These are phyloP conservation scores for Cyclanthera cordifolia DNA, from an alignment of 306 rosid genomes.

Conservation along the genomic window DNA sequence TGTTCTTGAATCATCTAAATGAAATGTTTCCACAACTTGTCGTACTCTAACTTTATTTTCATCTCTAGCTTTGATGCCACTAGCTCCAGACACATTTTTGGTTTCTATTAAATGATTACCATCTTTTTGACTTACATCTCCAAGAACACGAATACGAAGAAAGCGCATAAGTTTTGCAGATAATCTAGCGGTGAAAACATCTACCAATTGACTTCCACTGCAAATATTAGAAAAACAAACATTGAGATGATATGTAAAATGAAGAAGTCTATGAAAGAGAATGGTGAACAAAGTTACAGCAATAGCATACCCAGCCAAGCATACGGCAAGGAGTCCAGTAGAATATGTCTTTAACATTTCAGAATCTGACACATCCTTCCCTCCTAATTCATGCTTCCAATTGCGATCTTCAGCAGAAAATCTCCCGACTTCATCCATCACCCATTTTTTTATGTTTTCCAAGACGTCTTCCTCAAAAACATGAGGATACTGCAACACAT, in stretches of 20 bases:
- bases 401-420: constrained; percentile 40
- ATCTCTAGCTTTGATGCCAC: constrained; percentile 50
- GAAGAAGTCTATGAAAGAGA: constrained; percentile 7
- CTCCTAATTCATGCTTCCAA: constrained; percentile 37
- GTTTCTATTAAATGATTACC: constrained; percentile 41
- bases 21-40: constrained; percentile 57
- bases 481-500: constrained; percentile 72
- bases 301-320: constrained; percentile 54
- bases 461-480: constrained; percentile 74
- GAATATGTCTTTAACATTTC: constrained; percentile 89
- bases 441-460: constrained; percentile 66
- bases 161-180: constrained; percentile 94
- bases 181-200: constrained; percentile 46
- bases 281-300: not conserved
- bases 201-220: constrained; percentile 66
- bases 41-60: constrained; percentile 65
- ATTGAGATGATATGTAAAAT: constrained; percentile 2
- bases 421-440: constrained; percentile 51
- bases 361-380: constrained; percentile 54
- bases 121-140: constrained; percentile 85
- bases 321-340: constrained; percentile 85
- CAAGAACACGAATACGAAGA: constrained; percentile 76
- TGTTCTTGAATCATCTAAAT: constrained; percentile 55
- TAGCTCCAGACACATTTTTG: constrained; percentile 43
- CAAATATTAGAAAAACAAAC: constrained; percentile 11